phyloP scores from a whole-genome alignment of 2,329 filamentous ascomycete genomes.

The Calonectria pauciramosa region DNA sequence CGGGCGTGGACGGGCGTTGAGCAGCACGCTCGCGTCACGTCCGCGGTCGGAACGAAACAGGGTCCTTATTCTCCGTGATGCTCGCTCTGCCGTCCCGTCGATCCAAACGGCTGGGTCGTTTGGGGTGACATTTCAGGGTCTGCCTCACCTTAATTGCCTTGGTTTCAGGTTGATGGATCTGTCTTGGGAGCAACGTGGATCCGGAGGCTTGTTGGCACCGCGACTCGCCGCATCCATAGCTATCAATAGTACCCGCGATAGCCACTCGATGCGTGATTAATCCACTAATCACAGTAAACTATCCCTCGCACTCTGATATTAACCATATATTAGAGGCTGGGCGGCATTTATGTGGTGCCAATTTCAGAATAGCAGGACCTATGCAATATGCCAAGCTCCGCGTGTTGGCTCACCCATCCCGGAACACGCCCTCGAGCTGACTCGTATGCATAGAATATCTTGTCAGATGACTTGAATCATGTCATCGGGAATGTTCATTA shows the following conservation, averaged over 20 bases:
- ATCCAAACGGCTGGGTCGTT: not conserved
- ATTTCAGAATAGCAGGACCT: not conserved
- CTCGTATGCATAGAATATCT: not conserved
- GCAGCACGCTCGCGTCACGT: not conserved
- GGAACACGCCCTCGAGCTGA: not conserved
- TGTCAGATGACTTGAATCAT: not conserved
- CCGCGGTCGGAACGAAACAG: not conserved
- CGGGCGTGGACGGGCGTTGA: not conserved
- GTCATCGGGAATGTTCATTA: not conserved
- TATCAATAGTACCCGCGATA: constrained; percentile 4
- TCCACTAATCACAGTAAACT: not conserved
- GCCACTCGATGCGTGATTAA: constrained; percentile 7
- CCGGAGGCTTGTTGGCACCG: not conserved
- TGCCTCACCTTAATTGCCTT: not conserved
- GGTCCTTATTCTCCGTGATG: no score
- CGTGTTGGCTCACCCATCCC: no score
- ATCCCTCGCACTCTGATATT: not conserved
- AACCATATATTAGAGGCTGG: not conserved
- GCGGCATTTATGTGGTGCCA: not conserved
- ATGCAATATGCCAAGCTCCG: not conserved
- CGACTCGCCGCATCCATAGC: not conserved
- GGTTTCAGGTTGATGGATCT: not conserved
- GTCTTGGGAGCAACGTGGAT: not conserved
- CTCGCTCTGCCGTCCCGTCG: not conserved
- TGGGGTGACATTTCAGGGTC: not conserved